phyloP scores from a whole-genome alignment of 345 rosid genomes.

The Euphorbia lathyris region DNA sequence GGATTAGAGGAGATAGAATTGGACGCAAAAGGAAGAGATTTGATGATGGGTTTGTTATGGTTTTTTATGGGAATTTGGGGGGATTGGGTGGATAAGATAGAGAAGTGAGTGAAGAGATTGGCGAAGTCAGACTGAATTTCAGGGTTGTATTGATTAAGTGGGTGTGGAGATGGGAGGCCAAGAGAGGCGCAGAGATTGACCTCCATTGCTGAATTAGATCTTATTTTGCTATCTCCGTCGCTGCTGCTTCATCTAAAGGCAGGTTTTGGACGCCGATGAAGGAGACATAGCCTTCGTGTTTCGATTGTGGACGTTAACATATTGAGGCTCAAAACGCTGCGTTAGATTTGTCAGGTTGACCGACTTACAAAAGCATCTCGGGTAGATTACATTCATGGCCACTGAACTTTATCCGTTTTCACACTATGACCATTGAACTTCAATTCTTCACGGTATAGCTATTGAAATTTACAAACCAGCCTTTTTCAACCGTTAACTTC shows the following conservation, averaged over 20 bases:
- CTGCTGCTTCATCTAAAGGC: background rate
- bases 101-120: conserved; percentile 19
- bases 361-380: no score
- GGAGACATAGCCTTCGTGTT: no score
- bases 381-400: no score
- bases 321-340: background rate
- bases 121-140: conserved; percentile 12
- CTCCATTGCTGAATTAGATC: conserved; percentile 18
- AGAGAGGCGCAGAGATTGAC: conserved; percentile 22
- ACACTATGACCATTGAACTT: no score
- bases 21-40: conserved; percentile 41
- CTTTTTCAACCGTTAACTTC: no score
- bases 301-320: no score
- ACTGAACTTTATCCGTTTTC: no score
- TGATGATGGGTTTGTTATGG: conserved; percentile 4
- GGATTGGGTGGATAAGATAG: background rate
- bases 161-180: conserved; percentile 26
- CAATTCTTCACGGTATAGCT: no score
- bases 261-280: background rate
- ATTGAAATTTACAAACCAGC: no score
- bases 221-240: background rate
- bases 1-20: conserved; percentile 35
- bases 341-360: no score
- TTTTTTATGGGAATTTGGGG: background rate
- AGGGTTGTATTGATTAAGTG: conserved; percentile 3